phyloP scores from a whole-genome alignment of 2,329 filamentous ascomycete genomes.

The Dothideomycetidae sp. region DNA sequence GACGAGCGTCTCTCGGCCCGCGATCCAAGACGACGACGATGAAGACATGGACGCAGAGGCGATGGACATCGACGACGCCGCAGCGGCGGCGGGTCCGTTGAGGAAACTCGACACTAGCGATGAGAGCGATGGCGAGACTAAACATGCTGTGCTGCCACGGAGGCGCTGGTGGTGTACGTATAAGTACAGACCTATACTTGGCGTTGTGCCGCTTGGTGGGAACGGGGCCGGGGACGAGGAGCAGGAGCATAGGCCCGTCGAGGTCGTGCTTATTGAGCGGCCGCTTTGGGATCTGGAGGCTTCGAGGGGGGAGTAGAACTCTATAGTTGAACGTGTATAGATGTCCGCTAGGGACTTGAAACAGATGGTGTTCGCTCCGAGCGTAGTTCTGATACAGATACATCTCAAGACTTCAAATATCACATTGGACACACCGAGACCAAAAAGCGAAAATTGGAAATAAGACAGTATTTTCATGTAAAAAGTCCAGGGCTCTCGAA shows the following conservation, averaged over 20 bases:
- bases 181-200: constrained; percentile 89
- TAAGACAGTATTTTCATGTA: no score
- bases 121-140: constrained; percentile 19
- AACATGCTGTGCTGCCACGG: constrained; percentile 16
- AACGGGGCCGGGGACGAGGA: constrained; percentile 36
- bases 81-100: constrained; percentile 22
- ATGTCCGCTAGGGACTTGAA: no score
- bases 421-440: no score
- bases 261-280: constrained; percentile 79
- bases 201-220: constrained; percentile 44
- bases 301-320: constrained; percentile 1
- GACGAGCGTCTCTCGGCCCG: no score
- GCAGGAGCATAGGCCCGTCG: constrained; percentile 33
- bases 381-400: no score
- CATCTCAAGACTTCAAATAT: no score
- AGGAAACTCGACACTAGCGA: constrained; percentile 21
- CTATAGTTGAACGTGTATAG: no score
- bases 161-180: constrained; percentile 61
- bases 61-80: constrained; percentile 27
- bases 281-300: constrained; percentile 31
- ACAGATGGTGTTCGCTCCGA: no score
- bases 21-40: constrained; percentile 25
- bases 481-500: no score
- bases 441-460: no score
- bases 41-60: constrained; percentile 29